phyloP scores from a whole-genome alignment of 805 yeast genomes.

The Pichia manshurica region DNA sequence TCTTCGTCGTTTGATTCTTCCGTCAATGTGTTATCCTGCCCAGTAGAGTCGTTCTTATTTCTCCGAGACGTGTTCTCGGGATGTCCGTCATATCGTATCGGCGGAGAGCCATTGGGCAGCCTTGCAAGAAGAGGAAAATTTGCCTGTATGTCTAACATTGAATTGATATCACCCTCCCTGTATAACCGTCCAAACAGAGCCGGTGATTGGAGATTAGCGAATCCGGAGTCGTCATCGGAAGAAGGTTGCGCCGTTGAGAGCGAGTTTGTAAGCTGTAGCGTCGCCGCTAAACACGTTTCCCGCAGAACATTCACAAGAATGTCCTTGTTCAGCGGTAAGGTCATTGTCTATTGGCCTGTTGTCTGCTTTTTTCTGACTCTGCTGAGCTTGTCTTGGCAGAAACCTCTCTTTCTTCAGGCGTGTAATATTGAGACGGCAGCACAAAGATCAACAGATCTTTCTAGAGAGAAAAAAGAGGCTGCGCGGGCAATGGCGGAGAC shows the following conservation, averaged over 20 bases:
- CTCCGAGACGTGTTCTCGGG: background rate
- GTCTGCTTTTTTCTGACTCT: too few relatives aligned
- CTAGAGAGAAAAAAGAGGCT: too few relatives aligned
- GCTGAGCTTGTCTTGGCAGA: too few relatives aligned
- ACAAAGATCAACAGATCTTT: background rate
- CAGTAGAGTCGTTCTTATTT: background rate
- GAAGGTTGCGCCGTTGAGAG: background rate
- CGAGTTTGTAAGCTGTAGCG: background rate
- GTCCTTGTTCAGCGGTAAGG: slow-evolving; percentile 16
- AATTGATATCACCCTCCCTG: background rate
- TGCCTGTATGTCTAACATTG: background rate
- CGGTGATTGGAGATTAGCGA: background rate
- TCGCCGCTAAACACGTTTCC: slow-evolving; percentile 12
- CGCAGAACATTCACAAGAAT: slow-evolving; percentile 16
- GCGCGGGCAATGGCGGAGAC: slow-evolving; percentile 2
- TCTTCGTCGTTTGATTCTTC: slow-evolving; percentile 6
- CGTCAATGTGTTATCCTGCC: background rate
- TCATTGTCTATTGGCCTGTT: slow-evolving; percentile 7
- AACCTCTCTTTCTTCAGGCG: too few relatives aligned
- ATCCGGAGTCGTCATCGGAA: background rate
- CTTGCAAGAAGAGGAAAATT: slow-evolving; percentile 13
- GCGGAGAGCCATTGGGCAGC: slow-evolving; percentile 9
- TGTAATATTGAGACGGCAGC: too few relatives aligned
- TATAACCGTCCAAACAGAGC: slow-evolving; percentile 6
- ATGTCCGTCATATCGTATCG: slow-evolving; percentile 4